Conservation (phyloP, 768 basidiomycete species). For the Mycena rebaudengoi region DNA sequence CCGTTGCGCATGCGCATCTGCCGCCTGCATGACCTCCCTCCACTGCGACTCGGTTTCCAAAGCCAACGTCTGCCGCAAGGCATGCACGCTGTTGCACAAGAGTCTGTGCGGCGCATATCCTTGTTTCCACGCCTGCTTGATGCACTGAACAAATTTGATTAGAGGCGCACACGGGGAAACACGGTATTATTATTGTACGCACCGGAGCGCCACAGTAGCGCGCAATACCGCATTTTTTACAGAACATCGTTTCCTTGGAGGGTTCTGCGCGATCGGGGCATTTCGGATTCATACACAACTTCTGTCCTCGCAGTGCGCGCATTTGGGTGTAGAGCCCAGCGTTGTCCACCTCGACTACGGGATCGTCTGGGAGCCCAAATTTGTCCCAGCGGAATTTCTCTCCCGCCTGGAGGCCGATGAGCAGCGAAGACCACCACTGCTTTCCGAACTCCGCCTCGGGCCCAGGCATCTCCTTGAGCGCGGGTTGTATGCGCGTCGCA, state of each 20-base stretch:
- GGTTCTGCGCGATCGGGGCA: not conserved
- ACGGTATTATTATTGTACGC: not conserved
- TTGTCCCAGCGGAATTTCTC: conserved; percentile 1
- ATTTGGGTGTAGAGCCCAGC: not conserved
- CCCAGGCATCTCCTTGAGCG: conserved; percentile 4
- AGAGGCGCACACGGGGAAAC: no score
- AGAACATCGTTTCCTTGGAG: not conserved
- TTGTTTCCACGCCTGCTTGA: conserved; percentile 5
- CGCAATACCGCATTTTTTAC: not conserved
- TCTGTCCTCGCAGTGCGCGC: not conserved
- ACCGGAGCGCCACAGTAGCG: conserved; percentile 2
- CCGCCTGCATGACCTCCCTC: not conserved
- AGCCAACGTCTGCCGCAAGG: not conserved
- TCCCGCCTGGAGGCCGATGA: not conserved
- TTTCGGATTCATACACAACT: not conserved
- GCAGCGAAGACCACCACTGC: not conserved
- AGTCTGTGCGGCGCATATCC: not conserved
- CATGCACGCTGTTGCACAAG: conserved; percentile 3
- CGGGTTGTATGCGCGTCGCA: not conserved
- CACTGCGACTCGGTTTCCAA: not conserved
- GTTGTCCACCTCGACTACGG: not conserved
- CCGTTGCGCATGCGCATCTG: not conserved
- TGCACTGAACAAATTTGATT: conserved; percentile 8
- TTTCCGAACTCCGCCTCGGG: conserved; percentile 9
- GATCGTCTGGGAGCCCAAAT: not conserved